These are phyloP conservation scores for Yamadazyma diddensiae DNA, from an alignment of 1,139 yeast genomes.

Conservation along the genomic window DNA sequence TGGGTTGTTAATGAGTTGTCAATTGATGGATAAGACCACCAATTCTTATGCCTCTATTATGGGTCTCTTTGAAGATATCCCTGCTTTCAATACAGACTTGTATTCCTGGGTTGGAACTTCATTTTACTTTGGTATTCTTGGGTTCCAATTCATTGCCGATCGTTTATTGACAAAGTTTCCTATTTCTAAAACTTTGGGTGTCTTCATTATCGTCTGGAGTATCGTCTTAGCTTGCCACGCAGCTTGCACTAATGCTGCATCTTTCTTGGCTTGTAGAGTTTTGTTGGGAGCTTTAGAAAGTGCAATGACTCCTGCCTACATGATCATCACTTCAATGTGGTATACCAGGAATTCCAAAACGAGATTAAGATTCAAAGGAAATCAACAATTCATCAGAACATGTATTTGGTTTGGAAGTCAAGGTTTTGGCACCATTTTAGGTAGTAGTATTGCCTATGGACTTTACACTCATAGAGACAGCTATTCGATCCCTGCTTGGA, in stretches of 20 bases:
- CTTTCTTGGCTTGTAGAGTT: conserved; percentile 23
- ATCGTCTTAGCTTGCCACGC: conserved; percentile 19
- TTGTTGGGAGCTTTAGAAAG: conserved; percentile 52
- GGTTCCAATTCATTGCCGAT: conserved; percentile 47
- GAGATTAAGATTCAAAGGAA: conserved; percentile 2
- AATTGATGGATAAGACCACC: conserved; percentile 41
- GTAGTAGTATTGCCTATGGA: conserved; percentile 14
- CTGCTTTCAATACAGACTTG: conserved; percentile 17
- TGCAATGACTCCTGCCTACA: conserved; percentile 52
- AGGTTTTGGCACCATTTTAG: conserved; percentile 16
- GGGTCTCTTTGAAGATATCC: conserved; percentile 21
- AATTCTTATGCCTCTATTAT: conserved; percentile 33
- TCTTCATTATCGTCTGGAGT: conserved; percentile 29
- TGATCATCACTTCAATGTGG: conserved; percentile 37
- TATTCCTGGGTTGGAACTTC: conserved; percentile 46
- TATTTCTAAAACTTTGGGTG: conserved; percentile 23
- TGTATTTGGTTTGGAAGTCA: conserved; percentile 23
- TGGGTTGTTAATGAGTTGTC: conserved; percentile 39
- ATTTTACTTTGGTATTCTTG: conserved; percentile 52
- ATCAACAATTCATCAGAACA: conserved; percentile 19
- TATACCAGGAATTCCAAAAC: conserved; percentile 11
- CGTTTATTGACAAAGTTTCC: conserved; percentile 33
- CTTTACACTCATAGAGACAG: conserved; percentile 5
- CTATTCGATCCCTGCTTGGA: conserved; percentile 29
- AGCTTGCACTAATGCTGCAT: conserved; percentile 21